Evolutionary conservation across 441 rosid species (phyloP).

Genomic region (Populus hybrid): DNA sequence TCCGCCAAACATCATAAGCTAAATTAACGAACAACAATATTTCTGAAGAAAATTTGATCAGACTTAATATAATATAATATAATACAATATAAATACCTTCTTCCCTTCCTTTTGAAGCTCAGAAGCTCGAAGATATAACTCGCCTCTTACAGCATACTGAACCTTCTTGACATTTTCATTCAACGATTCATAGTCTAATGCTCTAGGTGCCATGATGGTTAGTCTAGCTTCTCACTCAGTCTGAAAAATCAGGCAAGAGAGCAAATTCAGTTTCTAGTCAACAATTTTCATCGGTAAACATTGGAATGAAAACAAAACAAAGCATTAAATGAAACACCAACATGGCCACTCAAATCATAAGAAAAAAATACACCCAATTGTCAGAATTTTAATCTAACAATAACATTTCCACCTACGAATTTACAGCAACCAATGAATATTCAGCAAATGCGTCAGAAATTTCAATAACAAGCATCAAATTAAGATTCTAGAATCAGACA

Average conservation of each 20-base stretch:
- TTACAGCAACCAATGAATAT: too few species aligned
- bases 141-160: constrained; percentile 95
- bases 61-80: not conserved
- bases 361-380: not conserved
- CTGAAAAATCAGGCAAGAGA: not conserved
- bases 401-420: too few species aligned
- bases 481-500: not conserved
- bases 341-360: not conserved
- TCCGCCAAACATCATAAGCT: not conserved
- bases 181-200: constrained; percentile 67
- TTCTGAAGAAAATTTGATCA: constrained; percentile 1
- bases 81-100: constrained; percentile 44
- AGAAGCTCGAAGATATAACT: constrained; percentile 95
- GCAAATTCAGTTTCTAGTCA: constrained; percentile 15
- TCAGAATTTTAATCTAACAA: too few species aligned
- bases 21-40: not conserved
- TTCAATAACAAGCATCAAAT: not conserved
- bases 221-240: constrained; percentile 11
- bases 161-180: constrained; percentile 94
- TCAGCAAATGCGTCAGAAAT: not conserved
- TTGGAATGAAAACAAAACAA: constrained; percentile 9
- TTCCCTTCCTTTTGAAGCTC: constrained; percentile 99
- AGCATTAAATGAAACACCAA: not conserved
- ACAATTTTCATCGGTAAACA: constrained; percentile 4
- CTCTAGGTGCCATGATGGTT: constrained; percentile 58